These are phyloP conservation scores for Hygrophorus pudorinus DNA, from an alignment of 768 basidiomycete species.

Conservation along the genomic window DNA sequence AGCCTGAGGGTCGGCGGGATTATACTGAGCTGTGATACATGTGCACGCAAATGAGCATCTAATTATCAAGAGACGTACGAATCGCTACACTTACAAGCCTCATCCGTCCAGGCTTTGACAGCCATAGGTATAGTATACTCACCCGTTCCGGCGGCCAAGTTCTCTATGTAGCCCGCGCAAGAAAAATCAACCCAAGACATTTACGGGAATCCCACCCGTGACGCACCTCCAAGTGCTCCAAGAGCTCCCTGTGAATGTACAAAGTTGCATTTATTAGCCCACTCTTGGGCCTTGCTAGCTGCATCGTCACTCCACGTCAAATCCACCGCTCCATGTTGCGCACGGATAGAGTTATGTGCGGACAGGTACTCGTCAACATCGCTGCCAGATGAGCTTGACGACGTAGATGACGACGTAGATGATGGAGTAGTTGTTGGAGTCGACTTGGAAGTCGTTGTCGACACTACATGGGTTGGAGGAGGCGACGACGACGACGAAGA, in stretches of 20 bases:
- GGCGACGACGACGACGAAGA: no score
- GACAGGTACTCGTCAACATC: constrained; percentile 46
- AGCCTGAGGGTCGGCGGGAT: constrained; percentile 42
- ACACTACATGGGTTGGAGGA: no score
- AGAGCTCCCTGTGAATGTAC: constrained; percentile 59
- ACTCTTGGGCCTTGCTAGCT: constrained; percentile 54
- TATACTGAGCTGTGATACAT: constrained; percentile 39
- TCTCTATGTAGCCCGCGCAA: constrained; percentile 34
- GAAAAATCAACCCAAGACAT: not conserved
- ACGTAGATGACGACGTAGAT: no score
- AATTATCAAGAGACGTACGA: not conserved
- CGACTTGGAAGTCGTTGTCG: no score
- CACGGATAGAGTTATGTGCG: constrained; percentile 54
- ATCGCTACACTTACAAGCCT: constrained; percentile 41
- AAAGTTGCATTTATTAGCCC: constrained; percentile 61
- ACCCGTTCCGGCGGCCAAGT: constrained; percentile 67
- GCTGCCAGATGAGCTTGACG: no score
- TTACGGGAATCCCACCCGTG: not conserved
- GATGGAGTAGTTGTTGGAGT: no score
- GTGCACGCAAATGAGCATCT: not conserved
- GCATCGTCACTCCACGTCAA: constrained; percentile 57
- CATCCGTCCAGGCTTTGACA: constrained; percentile 54
- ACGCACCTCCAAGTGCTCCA: constrained; percentile 52
- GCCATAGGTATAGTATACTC: constrained; percentile 38
- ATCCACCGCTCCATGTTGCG: constrained; percentile 50